Percentiles rank a stretch among this genome's conserved stretches.
Conservation (phyloP, 768 basidiomycete species). For the Leccinum aurantiacum region DNA sequence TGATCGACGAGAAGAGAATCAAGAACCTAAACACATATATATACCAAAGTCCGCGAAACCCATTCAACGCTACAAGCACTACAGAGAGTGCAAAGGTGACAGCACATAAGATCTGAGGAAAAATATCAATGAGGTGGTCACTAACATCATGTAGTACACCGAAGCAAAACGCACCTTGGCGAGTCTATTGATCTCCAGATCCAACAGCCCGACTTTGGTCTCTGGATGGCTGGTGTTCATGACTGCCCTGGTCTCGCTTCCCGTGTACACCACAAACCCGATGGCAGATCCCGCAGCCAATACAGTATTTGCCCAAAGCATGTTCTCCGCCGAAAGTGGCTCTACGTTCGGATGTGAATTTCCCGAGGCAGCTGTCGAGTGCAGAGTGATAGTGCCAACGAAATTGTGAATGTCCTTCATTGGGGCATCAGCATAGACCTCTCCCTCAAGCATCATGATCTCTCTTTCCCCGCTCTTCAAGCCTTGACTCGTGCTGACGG, state of each 20-base stretch:
- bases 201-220: slow-evolving; percentile 90
- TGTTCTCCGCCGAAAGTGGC: slow-evolving; percentile 92
- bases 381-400: slow-evolving; percentile 86
- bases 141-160: too few relatives aligned
- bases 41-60: slow-evolving; percentile 94
- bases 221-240: slow-evolving; percentile 98
- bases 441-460: slow-evolving; percentile 69
- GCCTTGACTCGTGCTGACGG: slow-evolving; percentile 44
- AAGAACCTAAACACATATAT: slow-evolving; percentile 96
- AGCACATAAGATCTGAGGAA: slow-evolving; percentile 78
- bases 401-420: slow-evolving; percentile 97
- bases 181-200: slow-evolving; percentile 91
- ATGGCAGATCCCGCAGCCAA: slow-evolving; percentile 92
- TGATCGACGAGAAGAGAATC: slow-evolving; percentile 97
- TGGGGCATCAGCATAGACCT: slow-evolving; percentile 93
- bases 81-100: slow-evolving; percentile 93
- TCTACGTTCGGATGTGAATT: slow-evolving; percentile 58
- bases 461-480: slow-evolving; percentile 42
- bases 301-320: slow-evolving; percentile 97
- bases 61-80: slow-evolving; percentile 91
- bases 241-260: slow-evolving; percentile 91
- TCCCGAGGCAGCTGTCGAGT: slow-evolving; percentile 34
- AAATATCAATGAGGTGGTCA: neutral
- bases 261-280: slow-evolving; percentile 93
- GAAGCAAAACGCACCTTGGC: slow-evolving; percentile 67